Evolutionary conservation across 2,329 filamentous ascomycete genomes (phyloP).

Genomic region (Sporothrix euskadiensis): DNA sequence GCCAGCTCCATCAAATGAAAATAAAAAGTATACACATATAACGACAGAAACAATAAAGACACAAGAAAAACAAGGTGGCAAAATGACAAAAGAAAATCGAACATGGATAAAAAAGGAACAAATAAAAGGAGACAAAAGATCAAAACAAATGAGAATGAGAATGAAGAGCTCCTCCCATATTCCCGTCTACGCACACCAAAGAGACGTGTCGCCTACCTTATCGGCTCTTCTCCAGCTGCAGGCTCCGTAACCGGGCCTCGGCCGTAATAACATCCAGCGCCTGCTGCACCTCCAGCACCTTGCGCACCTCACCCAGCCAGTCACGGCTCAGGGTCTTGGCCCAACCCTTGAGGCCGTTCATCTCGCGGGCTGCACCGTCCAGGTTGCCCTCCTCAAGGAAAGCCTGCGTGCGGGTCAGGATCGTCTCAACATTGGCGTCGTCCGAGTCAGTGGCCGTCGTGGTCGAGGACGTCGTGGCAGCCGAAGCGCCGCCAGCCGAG

Average conservation of each 20-base stretch:
- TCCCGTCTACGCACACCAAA: not conserved
- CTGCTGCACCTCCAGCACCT: constrained; percentile 92
- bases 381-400: constrained; percentile 90
- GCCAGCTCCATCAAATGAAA: not conserved
- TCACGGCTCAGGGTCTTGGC: constrained; percentile 92
- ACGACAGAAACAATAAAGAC: constrained; percentile 6
- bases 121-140: not conserved
- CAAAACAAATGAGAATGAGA: not conserved
- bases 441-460: constrained; percentile 67
- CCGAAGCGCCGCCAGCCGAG: constrained; percentile 60
- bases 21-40: constrained; percentile 20
- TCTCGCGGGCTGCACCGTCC: constrained; percentile 87
- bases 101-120: not conserved
- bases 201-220: not conserved
- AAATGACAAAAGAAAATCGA: not conserved
- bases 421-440: constrained; percentile 88
- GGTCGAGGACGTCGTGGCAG: not conserved
- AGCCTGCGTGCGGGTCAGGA: constrained; percentile 85
- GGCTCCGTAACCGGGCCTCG: constrained; percentile 83
- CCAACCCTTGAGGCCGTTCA: constrained; percentile 92
- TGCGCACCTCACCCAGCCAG: constrained; percentile 87
- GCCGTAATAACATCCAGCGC: constrained; percentile 93
- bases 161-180: not conserved
- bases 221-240: constrained; percentile 69
- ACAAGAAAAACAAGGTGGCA: not conserved